Evolutionary conservation across 2,329 filamentous ascomycete genomes (phyloP).

Genomic region (Aspergillus luchuensis): DNA sequence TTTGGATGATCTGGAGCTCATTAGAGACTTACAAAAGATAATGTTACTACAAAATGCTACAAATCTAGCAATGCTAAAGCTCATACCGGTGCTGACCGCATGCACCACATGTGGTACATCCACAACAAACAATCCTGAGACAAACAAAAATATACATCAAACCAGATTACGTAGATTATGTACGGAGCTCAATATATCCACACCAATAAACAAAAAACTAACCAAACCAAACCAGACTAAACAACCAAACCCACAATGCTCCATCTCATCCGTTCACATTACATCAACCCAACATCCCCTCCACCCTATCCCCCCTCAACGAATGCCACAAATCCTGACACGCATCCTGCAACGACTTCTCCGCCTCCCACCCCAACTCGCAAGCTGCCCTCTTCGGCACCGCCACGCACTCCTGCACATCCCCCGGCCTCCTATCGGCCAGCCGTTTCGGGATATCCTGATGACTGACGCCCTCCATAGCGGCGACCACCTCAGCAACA

Average conservation of each 20-base stretch:
- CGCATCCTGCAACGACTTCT: conserved; percentile 37
- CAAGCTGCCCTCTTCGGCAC: conserved; percentile 42
- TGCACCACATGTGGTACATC: background rate
- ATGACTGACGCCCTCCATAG: conserved; percentile 36
- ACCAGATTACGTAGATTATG: background rate
- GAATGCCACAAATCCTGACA: conserved; percentile 24
- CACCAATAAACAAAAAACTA: background rate
- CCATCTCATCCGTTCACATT: background rate
- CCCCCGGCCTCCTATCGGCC: conserved; percentile 35
- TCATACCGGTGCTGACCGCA: background rate
- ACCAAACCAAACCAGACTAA: background rate
- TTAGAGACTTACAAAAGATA: too few relatives aligned
- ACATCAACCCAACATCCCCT: background rate
- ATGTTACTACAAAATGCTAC: too few relatives aligned
- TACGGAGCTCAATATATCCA: background rate
- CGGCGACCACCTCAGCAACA: conserved; percentile 35
- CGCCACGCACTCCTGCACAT: conserved; percentile 41
- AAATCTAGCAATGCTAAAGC: too few relatives aligned
- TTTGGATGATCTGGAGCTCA: too few relatives aligned
- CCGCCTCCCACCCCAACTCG: conserved; percentile 53
- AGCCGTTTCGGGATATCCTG: conserved; percentile 28
- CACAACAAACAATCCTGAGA: too few relatives aligned
- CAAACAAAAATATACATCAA: too few relatives aligned
- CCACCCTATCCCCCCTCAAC: background rate
- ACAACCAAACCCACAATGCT: background rate